Percentiles rank a stretch among this genome's conserved stretches.
These are phyloP conservation scores for Sporothrix globosa DNA, from an alignment of 2,329 filamentous ascomycete species.

Conservation along the genomic window DNA sequence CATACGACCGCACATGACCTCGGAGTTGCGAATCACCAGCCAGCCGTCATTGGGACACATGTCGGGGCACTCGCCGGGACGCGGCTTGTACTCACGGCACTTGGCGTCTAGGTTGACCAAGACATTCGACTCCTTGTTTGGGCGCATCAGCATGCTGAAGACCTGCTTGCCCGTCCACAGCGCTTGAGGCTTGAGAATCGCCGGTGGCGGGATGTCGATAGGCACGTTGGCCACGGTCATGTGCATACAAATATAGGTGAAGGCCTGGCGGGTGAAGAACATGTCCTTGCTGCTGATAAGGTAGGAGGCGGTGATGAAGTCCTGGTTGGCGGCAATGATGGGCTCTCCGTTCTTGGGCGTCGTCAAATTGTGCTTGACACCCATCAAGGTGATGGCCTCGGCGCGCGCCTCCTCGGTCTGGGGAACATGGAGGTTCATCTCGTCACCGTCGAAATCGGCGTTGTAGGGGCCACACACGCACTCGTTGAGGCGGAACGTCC, in stretches of 20 bases:
- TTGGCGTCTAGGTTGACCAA: constrained; percentile 91
- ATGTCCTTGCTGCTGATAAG: constrained; percentile 88
- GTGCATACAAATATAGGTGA: constrained; percentile 86
- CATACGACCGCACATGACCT: constrained; percentile 97
- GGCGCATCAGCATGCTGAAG: constrained; percentile 81
- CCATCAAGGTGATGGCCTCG: constrained; percentile 96
- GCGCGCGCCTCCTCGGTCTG: constrained; percentile 96
- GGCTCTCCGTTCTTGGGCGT: constrained; percentile 98
- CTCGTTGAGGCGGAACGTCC: constrained; percentile 95
- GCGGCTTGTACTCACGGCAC: constrained; percentile 77
- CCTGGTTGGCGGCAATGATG: constrained; percentile 97
- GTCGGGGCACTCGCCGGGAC: constrained; percentile 61
- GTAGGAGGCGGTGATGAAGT: constrained; percentile 97
- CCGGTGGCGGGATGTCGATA: constrained; percentile 83
- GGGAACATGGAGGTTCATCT: constrained; percentile 98
- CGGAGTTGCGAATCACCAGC: constrained; percentile 91
- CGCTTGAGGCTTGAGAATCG: constrained; percentile 80
- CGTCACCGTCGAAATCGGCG: constrained; percentile 97
- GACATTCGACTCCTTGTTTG: constrained; percentile 80
- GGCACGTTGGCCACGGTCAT: constrained; percentile 77
- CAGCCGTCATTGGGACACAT: constrained; percentile 88
- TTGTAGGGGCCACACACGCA: constrained; percentile 99
- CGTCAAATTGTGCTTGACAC: constrained; percentile 92
- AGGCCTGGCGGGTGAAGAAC: constrained; percentile 87
- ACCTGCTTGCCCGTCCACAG: constrained; percentile 96